phyloP scores from a whole-genome alignment of 129 eudicot species.

The Silybum marianum region DNA sequence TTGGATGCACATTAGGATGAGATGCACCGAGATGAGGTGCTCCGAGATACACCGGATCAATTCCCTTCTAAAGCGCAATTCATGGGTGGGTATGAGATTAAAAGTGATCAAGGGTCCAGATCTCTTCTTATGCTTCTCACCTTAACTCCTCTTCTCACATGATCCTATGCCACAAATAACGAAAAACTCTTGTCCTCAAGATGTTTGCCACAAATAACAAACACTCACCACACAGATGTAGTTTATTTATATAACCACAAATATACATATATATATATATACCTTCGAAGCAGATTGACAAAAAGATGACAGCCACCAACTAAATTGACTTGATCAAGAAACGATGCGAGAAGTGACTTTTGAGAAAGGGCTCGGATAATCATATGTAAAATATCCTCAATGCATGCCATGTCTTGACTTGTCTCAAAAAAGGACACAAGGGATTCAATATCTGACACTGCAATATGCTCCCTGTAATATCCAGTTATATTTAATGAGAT shows the following conservation, averaged over 20 bases:
- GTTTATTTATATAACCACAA: slow-evolving; percentile 14
- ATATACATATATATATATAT: slow-evolving; percentile 14
- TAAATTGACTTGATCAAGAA: slow-evolving; percentile 79
- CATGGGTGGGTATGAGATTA: too few species aligned
- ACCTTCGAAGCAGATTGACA: slow-evolving; percentile 89
- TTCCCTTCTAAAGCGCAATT: too few species aligned
- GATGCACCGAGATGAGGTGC: too few species aligned
- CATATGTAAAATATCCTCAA: slow-evolving; percentile 94
- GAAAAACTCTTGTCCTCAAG: neutral
- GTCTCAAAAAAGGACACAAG: slow-evolving; percentile 84
- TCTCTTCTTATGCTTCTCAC: too few species aligned
- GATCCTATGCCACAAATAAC: too few species aligned
- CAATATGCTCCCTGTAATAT: slow-evolving; percentile 72
- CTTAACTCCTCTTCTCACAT: too few species aligned
- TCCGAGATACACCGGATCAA: too few species aligned
- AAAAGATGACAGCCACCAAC: slow-evolving; percentile 93
- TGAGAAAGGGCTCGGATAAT: slow-evolving; percentile 91
- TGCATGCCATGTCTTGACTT: slow-evolving; percentile 86
- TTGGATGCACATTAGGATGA: too few species aligned
- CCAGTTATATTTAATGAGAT: neutral
- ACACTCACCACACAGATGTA: neutral
- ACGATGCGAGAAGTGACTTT: slow-evolving; percentile 71
- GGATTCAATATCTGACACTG: slow-evolving; percentile 74
- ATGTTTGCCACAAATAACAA: neutral
- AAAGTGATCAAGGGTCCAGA: too few species aligned